Evolutionary conservation across 208 protist genomes (phyloP).

Genomic region (Trypanosoma avium): DNA sequence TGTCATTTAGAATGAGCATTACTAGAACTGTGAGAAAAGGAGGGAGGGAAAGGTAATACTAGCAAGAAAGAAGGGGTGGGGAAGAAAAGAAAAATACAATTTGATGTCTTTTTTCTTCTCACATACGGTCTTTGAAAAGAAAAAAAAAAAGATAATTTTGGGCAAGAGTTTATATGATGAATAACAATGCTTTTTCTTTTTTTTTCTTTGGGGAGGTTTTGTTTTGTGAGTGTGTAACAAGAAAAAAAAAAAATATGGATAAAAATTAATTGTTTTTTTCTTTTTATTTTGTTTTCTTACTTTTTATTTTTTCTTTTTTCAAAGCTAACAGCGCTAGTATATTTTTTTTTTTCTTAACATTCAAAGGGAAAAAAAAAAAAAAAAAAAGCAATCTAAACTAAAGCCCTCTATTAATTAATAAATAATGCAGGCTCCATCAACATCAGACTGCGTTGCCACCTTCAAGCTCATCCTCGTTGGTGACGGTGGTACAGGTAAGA

Average conservation of each 20-base stretch:
- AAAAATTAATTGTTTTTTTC: slow-evolving; percentile 27
- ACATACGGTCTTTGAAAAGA: too few relatives aligned
- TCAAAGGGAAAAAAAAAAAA: slow-evolving; percentile 1
- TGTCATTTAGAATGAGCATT: too few relatives aligned
- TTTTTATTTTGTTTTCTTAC: slow-evolving; percentile 4
- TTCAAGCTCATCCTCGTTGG: slow-evolving; percentile 99
- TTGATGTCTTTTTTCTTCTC: too few relatives aligned
- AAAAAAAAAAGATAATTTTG: too few relatives aligned
- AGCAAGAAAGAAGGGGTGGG: too few relatives aligned
- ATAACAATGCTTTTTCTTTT: slow-evolving; percentile 24
- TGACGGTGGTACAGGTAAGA: slow-evolving; percentile 99
- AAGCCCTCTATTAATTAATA: neutral
- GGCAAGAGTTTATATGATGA: too few relatives aligned
- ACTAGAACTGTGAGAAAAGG: too few relatives aligned
- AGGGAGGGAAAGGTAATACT: too few relatives aligned
- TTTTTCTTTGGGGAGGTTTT: neutral
- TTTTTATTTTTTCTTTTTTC: neutral
- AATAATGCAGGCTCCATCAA: slow-evolving; percentile 29
- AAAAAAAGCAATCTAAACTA: slow-evolving; percentile 1
- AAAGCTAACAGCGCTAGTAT: neutral
- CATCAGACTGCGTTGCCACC: slow-evolving; percentile 67
- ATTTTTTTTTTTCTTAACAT: neutral
- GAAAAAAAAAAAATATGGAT: too few relatives aligned
- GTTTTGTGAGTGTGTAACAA: too few relatives aligned
- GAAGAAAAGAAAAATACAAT: too few relatives aligned